These are phyloP conservation scores for Scortechinia acanthostroma DNA, from an alignment of 2,329 filamentous ascomycete genomes.

Conservation along the genomic window DNA sequence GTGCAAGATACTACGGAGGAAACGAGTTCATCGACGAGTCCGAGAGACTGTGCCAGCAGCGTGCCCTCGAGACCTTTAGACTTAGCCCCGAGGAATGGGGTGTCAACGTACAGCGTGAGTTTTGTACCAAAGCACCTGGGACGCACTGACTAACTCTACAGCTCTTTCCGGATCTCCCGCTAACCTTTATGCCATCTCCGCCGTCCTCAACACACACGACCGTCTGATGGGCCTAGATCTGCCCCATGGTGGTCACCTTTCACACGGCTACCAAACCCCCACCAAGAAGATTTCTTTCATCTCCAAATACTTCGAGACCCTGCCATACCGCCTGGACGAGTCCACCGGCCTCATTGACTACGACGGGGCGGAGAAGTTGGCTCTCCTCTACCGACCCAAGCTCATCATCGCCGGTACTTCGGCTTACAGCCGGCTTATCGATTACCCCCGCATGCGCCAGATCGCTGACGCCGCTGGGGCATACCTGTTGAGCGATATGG, in stretches of 20 bases:
- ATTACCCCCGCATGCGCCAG: conserved; percentile 92
- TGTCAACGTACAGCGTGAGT: conserved; percentile 83
- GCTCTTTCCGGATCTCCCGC: conserved; percentile 70
- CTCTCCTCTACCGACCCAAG: conserved; percentile 88
- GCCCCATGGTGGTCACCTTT: conserved; percentile 88
- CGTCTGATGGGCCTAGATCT: conserved; percentile 94
- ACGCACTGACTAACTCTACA: conserved; percentile 17
- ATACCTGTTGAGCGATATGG: conserved; percentile 96
- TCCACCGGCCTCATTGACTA: conserved; percentile 96
- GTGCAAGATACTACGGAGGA: conserved; percentile 90
- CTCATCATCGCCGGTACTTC: conserved; percentile 93
- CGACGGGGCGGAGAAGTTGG: conserved; percentile 82
- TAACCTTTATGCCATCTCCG: conserved; percentile 93
- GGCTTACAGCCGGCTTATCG: conserved; percentile 95
- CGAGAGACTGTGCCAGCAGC: conserved; percentile 81
- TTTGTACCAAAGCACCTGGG: conserved; percentile 10
- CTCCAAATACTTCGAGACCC: conserved; percentile 98
- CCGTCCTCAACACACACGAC: conserved; percentile 90
- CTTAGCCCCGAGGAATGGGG: conserved; percentile 84
- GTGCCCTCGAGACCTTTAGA: conserved; percentile 80
- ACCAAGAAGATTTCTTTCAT: conserved; percentile 95
- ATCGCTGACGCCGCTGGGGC: conserved; percentile 89
- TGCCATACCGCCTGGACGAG: conserved; percentile 86
- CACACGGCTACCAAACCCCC: conserved; percentile 95
- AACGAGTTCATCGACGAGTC: conserved; percentile 93